Evolutionary conservation across 2,329 filamentous ascomycete species (phyloP).

Genomic region (Furcasterigmium sp.): DNA sequence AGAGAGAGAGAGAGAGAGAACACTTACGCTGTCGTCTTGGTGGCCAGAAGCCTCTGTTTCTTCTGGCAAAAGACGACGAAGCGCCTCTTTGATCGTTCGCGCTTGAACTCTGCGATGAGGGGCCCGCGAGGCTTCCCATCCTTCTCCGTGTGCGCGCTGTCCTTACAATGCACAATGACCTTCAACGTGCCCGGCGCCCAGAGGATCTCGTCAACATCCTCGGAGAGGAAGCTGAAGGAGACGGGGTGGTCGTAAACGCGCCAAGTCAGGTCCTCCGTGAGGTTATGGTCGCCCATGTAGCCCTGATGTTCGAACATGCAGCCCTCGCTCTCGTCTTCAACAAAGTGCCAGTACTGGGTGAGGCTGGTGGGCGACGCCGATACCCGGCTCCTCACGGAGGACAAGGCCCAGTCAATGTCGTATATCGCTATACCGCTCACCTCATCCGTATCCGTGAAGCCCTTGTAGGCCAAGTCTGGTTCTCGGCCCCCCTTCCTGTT

Average conservation of each 20-base stretch:
- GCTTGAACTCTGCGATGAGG: constrained; percentile 46
- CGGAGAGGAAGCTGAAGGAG: constrained; percentile 42
- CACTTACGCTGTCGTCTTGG: constrained; percentile 34
- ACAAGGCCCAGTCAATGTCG: constrained; percentile 44
- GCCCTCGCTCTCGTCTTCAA: constrained; percentile 25
- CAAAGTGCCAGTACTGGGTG: constrained; percentile 53
- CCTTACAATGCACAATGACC: constrained; percentile 26
- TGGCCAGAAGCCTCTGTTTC: constrained; percentile 32
- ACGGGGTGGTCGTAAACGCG: constrained; percentile 43
- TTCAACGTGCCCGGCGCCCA: constrained; percentile 37
- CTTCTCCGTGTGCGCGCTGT: neutral
- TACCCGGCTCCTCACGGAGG: constrained; percentile 44
- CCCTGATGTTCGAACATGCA: constrained; percentile 48
- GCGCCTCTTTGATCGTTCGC: constrained; percentile 45
- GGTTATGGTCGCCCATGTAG: constrained; percentile 10
- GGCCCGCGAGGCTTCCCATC: constrained; percentile 29
- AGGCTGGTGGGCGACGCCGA: constrained; percentile 40
- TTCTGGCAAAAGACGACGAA: constrained; percentile 43
- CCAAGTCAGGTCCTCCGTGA: constrained; percentile 30
- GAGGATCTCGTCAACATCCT: constrained; percentile 39
- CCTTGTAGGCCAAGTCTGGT: constrained; percentile 36
- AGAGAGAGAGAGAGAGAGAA: too few relatives aligned
- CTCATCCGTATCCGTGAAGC: constrained; percentile 49
- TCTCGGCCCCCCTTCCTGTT: too few relatives aligned
- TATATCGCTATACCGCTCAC: constrained; percentile 38